Evolutionary conservation across 2,329 filamentous ascomycete genomes (phyloP).

Genomic region (Beauveria pseudobassiana): DNA sequence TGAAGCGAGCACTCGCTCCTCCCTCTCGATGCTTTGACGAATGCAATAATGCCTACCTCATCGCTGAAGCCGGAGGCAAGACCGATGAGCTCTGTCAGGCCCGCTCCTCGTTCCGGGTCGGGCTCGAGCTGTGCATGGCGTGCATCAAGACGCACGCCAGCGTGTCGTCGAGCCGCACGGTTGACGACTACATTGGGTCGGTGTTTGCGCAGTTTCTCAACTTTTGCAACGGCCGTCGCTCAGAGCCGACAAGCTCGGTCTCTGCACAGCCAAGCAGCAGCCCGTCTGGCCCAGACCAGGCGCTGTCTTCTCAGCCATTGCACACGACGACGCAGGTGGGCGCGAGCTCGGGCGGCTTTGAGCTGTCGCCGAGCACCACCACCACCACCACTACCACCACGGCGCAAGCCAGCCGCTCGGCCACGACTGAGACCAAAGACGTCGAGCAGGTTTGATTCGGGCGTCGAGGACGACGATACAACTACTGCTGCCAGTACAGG

Average conservation of each 20-base stretch:
- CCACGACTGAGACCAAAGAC: too few relatives aligned
- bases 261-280: background rate
- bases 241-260: constrained; percentile 8
- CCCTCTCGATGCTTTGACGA: constrained; percentile 43
- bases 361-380: background rate
- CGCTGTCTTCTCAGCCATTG: constrained; percentile 17
- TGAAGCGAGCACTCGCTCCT: constrained; percentile 2
- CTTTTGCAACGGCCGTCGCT: constrained; percentile 33
- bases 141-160: constrained; percentile 31
- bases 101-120: constrained; percentile 33
- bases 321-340: constrained; percentile 21
- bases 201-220: constrained; percentile 37
- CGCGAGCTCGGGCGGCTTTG: constrained; percentile 18
- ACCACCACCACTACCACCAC: background rate
- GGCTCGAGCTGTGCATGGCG: constrained; percentile 29
- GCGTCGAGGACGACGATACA: too few relatives aligned
- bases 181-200: constrained; percentile 25
- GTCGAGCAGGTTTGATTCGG: too few relatives aligned
- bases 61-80: constrained; percentile 43
- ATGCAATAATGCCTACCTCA: constrained; percentile 44
- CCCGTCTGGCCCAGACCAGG: constrained; percentile 17
- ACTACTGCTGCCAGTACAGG: too few relatives aligned
- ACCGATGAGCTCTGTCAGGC: constrained; percentile 34
- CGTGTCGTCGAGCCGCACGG: constrained; percentile 12
- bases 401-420: background rate